These are phyloP conservation scores for Inga leiocalycina DNA, from an alignment of 306 rosid genomes.

Conservation along the genomic window DNA sequence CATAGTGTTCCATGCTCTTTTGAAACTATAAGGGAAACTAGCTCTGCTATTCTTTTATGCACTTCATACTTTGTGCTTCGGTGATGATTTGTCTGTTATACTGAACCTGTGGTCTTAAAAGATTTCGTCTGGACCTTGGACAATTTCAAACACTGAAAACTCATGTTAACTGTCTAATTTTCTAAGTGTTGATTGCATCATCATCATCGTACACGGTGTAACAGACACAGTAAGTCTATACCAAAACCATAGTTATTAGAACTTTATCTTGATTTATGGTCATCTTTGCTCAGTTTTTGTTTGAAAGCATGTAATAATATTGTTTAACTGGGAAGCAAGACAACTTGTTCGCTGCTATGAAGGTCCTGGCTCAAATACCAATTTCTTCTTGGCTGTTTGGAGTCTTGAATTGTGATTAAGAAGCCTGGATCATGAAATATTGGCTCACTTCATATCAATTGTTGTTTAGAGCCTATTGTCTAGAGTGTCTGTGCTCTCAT, in stretches of 20 bases:
- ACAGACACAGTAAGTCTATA: too few species aligned
- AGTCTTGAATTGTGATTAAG: slow-evolving; percentile 2
- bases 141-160: too few species aligned
- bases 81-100: too few species aligned
- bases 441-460: slow-evolving; percentile 2
- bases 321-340: slow-evolving; percentile 4
- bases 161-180: too few species aligned
- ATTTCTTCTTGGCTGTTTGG: slow-evolving; percentile 10
- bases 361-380: slow-evolving; percentile 16
- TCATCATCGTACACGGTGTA: too few species aligned
- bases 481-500: slow-evolving; percentile 17
- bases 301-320: too few species aligned
- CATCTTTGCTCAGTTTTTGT: too few species aligned
- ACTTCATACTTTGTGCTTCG: neutral
- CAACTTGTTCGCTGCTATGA: neutral
- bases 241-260: too few species aligned
- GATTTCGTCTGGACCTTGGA: too few species aligned
- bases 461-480: neutral
- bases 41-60: neutral
- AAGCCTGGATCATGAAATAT: neutral
- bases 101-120: too few species aligned
- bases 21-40: neutral
- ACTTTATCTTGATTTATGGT: too few species aligned
- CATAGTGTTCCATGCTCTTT: neutral
- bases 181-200: too few species aligned